Percentiles rank a stretch among this genome's conserved stretches.
Evolutionary conservation across 148 eudicot genomes (phyloP).

Genomic region (Vaccinium vitisidaea): DNA sequence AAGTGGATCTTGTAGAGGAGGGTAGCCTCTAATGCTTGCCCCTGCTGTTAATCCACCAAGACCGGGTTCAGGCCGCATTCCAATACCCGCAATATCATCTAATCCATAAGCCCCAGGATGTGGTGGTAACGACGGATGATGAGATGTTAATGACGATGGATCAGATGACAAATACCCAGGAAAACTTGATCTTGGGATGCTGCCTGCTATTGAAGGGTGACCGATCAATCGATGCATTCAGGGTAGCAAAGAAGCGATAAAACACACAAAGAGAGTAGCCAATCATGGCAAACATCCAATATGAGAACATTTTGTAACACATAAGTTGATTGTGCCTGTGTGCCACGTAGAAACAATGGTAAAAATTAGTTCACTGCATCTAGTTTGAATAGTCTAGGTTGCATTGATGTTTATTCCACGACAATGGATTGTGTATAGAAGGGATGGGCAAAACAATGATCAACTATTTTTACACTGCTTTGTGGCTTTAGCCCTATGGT

Average conservation of each 20-base stretch:
- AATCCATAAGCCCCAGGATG: conserved; percentile 53
- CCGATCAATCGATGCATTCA: background rate
- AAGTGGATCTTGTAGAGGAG: conserved; percentile 45
- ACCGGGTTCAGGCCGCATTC: conserved; percentile 43
- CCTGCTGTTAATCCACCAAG: conserved; percentile 41
- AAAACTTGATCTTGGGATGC: conserved; percentile 29
- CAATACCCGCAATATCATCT: conserved; percentile 38
- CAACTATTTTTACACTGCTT: background rate
- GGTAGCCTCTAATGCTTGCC: conserved; percentile 43
- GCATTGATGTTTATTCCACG: background rate
- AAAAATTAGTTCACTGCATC: background rate
- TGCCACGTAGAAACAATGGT: background rate
- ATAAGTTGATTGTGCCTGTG: background rate
- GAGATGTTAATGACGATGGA: conserved; percentile 29
- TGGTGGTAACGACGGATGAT: conserved; percentile 31
- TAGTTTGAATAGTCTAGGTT: background rate
- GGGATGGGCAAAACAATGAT: background rate
- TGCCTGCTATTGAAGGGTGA: conserved; percentile 21
- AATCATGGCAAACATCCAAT: background rate
- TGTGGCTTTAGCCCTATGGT: background rate
- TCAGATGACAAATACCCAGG: conserved; percentile 45
- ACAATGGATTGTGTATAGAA: background rate
- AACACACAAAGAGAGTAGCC: background rate
- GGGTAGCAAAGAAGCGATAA: background rate
- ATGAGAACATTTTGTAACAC: background rate